Evolutionary conservation across 2,329 filamentous ascomycete genomes (phyloP), one percentile per base, ranked within the genome.

Genomic region (Aspergillus candidus): DNA sequence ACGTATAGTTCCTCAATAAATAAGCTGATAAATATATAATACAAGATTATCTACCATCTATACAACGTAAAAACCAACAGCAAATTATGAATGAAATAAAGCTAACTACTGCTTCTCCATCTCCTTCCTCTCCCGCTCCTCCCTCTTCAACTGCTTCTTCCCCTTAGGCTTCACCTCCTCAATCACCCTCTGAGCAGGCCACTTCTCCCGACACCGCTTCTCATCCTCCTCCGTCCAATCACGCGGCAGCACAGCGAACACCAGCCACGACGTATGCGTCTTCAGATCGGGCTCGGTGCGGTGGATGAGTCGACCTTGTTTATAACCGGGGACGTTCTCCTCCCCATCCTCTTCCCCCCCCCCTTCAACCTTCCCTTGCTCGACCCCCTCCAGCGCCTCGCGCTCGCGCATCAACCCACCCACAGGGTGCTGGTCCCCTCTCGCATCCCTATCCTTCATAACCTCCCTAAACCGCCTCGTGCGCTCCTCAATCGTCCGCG

Each of bases 211-310:
- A 40, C 83, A 82, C 27, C 76, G 75, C 29, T 76, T 77, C 68
- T 98, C 93, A 53, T 95, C 88, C 48, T 85, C 86, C 31, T 80
- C 83, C 0, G 74, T 83, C 93, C 93, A 98, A 50, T 86, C 83
- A 35, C 82, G 76, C n/a, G 93, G 91, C 48, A 98, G 69, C 3
- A 93, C 73, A 0, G 93, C 93, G 70, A 98, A 98, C 4, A 94
- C 86, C 4, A 98, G 77, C 64, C 98, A 98, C n/a, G 86, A 93
- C 0, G 93, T 98, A 67, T 98, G 93, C 6, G 87, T 93, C 75
- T 95, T 96, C 48, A 97, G 72, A 59, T 98, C 93, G 0, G 82
- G 72, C 69, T 98, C 93, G 0, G 86, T 82, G 17, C 88, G 79
- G 57, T 94, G 88, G 27, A 88, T 77, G 33, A 97, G 60, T 22